These are phyloP conservation scores for Galerina sulciceps DNA, from an alignment of 768 basidiomycete species.

Conservation along the genomic window DNA sequence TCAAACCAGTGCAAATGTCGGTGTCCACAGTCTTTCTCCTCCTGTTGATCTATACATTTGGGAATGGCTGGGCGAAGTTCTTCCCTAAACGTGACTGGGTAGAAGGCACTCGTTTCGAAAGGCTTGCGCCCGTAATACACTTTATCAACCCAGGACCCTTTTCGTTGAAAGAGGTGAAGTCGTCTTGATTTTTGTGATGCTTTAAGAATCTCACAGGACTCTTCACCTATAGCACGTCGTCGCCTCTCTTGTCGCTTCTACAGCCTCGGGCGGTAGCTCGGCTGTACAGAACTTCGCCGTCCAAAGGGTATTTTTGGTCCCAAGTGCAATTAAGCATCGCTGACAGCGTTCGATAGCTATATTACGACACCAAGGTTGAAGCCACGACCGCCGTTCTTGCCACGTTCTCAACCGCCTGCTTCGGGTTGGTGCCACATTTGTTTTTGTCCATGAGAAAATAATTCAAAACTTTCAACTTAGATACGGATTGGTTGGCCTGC, in stretches of 20 bases:
- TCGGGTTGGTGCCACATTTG: conserved; percentile 45
- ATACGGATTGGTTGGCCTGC: conserved; percentile 62
- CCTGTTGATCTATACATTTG: conserved; percentile 55
- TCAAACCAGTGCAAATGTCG: conserved; percentile 57
- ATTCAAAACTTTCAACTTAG: conserved; percentile 27
- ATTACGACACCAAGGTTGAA: conserved; percentile 59
- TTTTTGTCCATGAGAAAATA: neutral
- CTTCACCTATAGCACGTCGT: conserved; percentile 51
- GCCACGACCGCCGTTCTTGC: conserved; percentile 62
- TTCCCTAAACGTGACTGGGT: conserved; percentile 46
- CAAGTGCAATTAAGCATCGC: neutral
- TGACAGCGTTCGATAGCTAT: conserved; percentile 42
- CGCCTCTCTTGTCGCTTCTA: conserved; percentile 59
- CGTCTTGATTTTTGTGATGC: neutral
- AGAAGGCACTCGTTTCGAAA: conserved; percentile 45
- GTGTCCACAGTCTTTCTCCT: conserved; percentile 64
- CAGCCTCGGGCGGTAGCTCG: conserved; percentile 54
- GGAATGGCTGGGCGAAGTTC: conserved; percentile 52
- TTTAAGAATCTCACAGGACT: neutral
- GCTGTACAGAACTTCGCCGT: conserved; percentile 67
- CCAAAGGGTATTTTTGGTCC: conserved; percentile 43
- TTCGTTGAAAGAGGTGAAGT: conserved; percentile 57
- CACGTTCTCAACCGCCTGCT: conserved; percentile 67
- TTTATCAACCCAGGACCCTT: conserved; percentile 66
- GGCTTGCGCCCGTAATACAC: conserved; percentile 42